Conservation (phyloP, 345 rosid species). For the Abelmoschus esculentus region DNA sequence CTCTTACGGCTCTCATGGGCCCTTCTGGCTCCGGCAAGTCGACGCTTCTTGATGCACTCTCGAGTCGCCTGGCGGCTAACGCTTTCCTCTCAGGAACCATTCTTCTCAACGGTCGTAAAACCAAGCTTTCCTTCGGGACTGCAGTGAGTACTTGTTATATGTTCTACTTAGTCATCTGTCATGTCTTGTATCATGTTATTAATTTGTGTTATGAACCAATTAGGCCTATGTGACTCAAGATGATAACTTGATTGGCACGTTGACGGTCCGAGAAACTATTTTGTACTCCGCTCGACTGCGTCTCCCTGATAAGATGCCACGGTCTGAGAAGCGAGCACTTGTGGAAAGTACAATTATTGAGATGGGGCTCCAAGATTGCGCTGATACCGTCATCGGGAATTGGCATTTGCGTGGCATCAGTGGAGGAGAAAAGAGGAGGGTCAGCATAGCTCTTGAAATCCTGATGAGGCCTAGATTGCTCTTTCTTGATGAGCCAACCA, state of each 20-base stretch:
- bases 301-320: conserved; percentile 79
- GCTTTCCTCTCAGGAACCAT: conserved; percentile 82
- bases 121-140: conserved; percentile 90
- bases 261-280: conserved; percentile 89
- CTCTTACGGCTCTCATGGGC: conserved; percentile 83
- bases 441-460: conserved; percentile 92
- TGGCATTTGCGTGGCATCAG: conserved; percentile 96
- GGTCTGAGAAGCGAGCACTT: conserved; percentile 69
- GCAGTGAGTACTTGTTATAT: conserved; percentile 50
- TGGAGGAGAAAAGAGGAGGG: conserved; percentile 89
- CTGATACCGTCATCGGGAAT: conserved; percentile 85
- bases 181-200: not conserved
- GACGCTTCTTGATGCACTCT: conserved; percentile 81
- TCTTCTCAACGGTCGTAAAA: conserved; percentile 79
- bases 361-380: conserved; percentile 98
- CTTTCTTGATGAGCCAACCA: conserved; percentile 93
- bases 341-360: conserved; percentile 82
- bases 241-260: conserved; percentile 84
- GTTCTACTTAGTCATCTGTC: not conserved
- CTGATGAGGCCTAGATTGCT: conserved; percentile 90
- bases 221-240: conserved; percentile 99
- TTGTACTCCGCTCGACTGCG: conserved; percentile 81
- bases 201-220: not conserved
- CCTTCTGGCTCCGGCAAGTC: conserved; percentile 44
- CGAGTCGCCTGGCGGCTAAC: conserved; percentile 86